Evolutionary conservation across 495 filamentous ascomycete species (phyloP).

Genomic region (Penicillium steckii): DNA sequence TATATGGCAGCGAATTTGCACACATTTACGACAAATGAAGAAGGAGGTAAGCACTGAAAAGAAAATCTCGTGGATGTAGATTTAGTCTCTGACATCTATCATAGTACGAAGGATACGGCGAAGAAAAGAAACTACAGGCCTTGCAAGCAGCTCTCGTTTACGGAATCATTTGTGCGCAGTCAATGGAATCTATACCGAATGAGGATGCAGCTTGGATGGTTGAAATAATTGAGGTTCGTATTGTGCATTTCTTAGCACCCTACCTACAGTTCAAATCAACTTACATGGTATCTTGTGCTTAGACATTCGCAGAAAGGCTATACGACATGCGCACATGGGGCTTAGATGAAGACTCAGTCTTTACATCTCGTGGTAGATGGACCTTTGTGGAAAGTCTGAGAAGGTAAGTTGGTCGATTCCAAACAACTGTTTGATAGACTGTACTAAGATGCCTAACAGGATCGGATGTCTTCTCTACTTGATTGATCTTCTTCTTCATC

Average conservation of each 20-base stretch:
- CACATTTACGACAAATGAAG: background rate
- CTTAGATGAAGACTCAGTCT: background rate
- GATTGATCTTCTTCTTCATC: background rate
- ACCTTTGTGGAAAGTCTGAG: background rate
- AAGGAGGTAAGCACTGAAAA: background rate
- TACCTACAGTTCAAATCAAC: no score
- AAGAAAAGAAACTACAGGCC: background rate
- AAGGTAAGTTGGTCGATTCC: background rate
- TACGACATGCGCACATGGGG: background rate
- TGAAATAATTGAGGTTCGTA: background rate
- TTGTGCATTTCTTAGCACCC: no score
- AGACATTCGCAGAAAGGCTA: background rate
- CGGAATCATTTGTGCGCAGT: background rate
- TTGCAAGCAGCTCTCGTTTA: background rate
- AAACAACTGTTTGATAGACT: background rate
- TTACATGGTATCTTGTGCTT: no score
- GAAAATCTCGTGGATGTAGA: no score
- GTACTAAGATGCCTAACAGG: background rate
- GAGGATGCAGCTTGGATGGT: background rate
- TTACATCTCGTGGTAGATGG: background rate
- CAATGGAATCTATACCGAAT: background rate
- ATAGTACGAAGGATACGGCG: background rate
- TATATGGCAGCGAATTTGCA: background rate
- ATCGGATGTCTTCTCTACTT: slow-evolving; percentile 1
- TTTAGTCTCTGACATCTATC: background rate